Conservation (phyloP, 768 basidiomycete genomes). For the Termitomyces sp. region DNA sequence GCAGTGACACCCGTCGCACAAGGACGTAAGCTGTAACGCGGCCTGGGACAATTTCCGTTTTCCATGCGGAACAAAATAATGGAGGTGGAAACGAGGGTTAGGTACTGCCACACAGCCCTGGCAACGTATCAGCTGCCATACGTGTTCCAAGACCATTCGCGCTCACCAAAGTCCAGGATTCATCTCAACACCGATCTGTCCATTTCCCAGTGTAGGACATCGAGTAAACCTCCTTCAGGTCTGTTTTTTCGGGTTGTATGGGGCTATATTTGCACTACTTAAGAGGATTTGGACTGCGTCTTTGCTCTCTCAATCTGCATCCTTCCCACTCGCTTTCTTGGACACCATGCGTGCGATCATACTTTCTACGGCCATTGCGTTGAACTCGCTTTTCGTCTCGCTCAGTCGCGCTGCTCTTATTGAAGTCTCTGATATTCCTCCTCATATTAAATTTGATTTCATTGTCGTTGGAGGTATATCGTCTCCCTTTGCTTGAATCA, state of each 20-base stretch:
- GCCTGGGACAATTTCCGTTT: background rate
- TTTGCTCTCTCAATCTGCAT: background rate
- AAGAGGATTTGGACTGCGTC: background rate
- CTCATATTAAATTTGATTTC: conserved; percentile 11
- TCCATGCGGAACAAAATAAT: background rate
- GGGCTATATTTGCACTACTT: background rate
- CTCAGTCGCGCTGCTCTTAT: conserved; percentile 1
- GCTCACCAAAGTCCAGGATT: background rate
- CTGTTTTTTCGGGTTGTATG: background rate
- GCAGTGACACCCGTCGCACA: background rate
- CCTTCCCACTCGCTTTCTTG: background rate
- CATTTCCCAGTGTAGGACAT: background rate
- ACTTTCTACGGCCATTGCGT: background rate
- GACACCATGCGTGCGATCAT: background rate
- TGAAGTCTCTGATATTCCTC: conserved; percentile 5
- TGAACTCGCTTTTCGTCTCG: background rate
- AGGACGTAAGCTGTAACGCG: background rate
- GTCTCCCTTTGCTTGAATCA: background rate
- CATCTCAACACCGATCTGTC: background rate
- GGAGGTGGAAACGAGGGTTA: background rate
- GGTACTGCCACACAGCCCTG: background rate
- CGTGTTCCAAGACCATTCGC: background rate
- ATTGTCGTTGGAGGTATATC: conserved; percentile 12
- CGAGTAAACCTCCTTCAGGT: background rate
- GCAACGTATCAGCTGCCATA: background rate